Evolutionary conservation across 1,284 basidiomycete species (phyloP).

Genomic region (Neolentinus lepideus): DNA sequence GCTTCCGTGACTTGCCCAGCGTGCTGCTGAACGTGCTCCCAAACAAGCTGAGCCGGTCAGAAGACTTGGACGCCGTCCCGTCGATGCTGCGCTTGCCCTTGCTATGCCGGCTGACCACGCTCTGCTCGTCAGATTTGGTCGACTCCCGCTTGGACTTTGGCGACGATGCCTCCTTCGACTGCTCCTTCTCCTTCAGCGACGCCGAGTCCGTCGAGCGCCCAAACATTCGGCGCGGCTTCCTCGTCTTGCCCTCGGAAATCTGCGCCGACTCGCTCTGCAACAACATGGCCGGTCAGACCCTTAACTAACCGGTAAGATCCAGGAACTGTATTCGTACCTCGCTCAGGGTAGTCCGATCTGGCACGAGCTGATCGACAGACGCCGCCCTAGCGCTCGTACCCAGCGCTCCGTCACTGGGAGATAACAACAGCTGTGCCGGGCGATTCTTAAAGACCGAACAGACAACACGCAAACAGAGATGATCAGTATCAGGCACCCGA

Average conservation of each 20-base stretch:
- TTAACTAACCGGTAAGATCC: constrained; percentile 1
- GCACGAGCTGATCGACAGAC: constrained; percentile 21
- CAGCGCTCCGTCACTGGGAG: constrained; percentile 57
- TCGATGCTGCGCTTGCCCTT: constrained; percentile 45
- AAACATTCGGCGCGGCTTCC: constrained; percentile 38
- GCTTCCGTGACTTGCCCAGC: constrained; percentile 68
- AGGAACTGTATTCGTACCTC: constrained; percentile 40
- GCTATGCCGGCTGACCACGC: constrained; percentile 14
- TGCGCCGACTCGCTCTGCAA: constrained; percentile 36
- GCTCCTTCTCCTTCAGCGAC: constrained; percentile 21
- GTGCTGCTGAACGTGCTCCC: constrained; percentile 50
- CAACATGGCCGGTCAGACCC: constrained; percentile 3
- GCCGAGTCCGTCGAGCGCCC: constrained; percentile 34
- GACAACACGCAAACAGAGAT: neutral
- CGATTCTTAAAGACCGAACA: constrained; percentile 22
- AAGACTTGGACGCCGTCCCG: constrained; percentile 17
- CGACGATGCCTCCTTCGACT: constrained; percentile 13
- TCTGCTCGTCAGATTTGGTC: neutral
- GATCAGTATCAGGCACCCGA: constrained; percentile 4
- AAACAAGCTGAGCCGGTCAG: constrained; percentile 74
- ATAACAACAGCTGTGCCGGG: constrained; percentile 41
- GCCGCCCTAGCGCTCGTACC: constrained; percentile 30
- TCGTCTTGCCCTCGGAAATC: constrained; percentile 23
- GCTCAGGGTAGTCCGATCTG: constrained; percentile 56
- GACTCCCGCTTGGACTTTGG: constrained; percentile 5